Evolutionary conservation across 2,329 filamentous ascomycete species (phyloP).

Genomic region (Aspergillus fijiensis): DNA sequence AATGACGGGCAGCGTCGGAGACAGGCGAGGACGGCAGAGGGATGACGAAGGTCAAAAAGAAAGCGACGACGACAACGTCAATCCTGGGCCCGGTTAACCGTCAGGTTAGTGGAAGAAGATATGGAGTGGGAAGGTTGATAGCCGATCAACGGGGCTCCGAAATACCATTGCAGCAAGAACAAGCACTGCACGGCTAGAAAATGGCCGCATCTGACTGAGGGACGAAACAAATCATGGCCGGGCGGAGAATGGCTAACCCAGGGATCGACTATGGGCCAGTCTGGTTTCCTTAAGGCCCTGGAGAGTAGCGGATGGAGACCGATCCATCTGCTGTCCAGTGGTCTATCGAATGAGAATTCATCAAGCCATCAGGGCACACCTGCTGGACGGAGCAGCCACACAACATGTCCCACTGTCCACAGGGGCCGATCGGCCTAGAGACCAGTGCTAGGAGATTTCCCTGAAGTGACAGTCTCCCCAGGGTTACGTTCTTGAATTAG

Average conservation of each 20-base stretch:
- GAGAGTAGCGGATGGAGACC: not conserved
- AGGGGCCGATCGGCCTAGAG: conserved; percentile 7
- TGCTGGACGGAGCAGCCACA: not conserved
- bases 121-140: conserved; percentile 10
- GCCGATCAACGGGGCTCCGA: conserved; percentile 8
- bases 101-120: not conserved
- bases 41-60: conserved; percentile 5
- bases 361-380: conserved; percentile 5
- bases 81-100: not conserved
- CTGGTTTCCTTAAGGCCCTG: not conserved
- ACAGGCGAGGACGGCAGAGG: not conserved
- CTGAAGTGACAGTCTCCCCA: conserved; percentile 5
- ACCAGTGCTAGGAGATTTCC: conserved; percentile 3
- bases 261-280: conserved; percentile 6
- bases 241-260: conserved; percentile 6
- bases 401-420: not conserved
- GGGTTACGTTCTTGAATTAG: conserved; percentile 4
- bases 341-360: conserved; percentile 2
- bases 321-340: not conserved
- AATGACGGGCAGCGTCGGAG: not conserved
- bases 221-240: not conserved
- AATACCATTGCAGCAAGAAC: conserved; percentile 4
- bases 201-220: conserved; percentile 3
- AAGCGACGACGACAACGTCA: conserved; percentile 6
- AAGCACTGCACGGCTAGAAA: conserved; percentile 10